Evolutionary conservation across 1,284 basidiomycete species (phyloP).

Genomic region (Pisolithus thermaeus): DNA sequence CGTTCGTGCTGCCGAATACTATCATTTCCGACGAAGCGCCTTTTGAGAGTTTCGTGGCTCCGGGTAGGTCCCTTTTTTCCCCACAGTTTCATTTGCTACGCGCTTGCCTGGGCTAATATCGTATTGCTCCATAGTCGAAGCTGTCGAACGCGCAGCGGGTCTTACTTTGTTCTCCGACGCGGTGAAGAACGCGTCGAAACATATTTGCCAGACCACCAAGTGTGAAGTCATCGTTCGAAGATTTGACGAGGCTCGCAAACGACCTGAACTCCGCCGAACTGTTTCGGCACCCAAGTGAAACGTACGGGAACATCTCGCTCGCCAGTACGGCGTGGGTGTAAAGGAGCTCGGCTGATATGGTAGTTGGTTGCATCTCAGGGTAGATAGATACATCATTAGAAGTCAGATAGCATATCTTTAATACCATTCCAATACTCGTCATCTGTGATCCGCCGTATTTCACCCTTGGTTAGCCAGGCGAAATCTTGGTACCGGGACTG

Average conservation of each 20-base stretch:
- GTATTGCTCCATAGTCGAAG: conserved; percentile 55
- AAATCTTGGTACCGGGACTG: conserved; percentile 60
- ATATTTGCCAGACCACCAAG: conserved; percentile 82
- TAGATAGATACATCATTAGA: conserved; percentile 16
- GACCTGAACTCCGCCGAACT: conserved; percentile 45
- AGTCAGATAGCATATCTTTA: conserved; percentile 75
- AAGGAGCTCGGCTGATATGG: not conserved
- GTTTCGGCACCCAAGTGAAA: conserved; percentile 43
- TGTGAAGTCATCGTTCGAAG: conserved; percentile 81
- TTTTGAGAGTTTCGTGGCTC: conserved; percentile 74
- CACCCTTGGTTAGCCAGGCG: conserved; percentile 88
- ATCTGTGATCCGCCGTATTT: conserved; percentile 64
- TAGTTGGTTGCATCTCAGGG: not conserved
- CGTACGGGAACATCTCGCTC: not conserved
- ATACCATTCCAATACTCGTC: conserved; percentile 69
- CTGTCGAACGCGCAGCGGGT: conserved; percentile 89
- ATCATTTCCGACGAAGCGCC: conserved; percentile 81
- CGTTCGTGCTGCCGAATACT: conserved; percentile 93
- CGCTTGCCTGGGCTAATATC: not conserved
- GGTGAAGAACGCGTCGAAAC: conserved; percentile 75
- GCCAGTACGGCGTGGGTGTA: not conserved
- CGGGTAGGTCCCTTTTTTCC: conserved; percentile 46
- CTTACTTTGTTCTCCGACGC: conserved; percentile 84
- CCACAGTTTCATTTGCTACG: not conserved
- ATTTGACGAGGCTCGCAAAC: conserved; percentile 86